These are phyloP conservation scores for Claviceps fusiformis DNA, from an alignment of 2,329 filamentous ascomycete genomes.

Conservation along the genomic window DNA sequence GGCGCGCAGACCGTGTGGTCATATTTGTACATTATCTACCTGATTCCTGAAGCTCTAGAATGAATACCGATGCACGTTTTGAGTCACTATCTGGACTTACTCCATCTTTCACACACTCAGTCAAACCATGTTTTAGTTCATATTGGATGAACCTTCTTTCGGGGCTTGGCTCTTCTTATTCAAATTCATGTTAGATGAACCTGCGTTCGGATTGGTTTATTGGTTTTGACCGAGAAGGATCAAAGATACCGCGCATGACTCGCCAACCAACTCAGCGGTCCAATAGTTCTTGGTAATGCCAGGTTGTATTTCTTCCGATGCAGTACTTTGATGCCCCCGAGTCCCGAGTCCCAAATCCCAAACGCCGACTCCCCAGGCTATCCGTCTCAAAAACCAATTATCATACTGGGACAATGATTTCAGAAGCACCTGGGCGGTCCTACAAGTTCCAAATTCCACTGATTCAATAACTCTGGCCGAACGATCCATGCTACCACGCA, in stretches of 20 bases:
- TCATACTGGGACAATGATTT: background rate
- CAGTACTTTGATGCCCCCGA: background rate
- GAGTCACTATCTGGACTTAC: background rate
- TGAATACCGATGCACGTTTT: background rate
- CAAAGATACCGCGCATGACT: too few species aligned
- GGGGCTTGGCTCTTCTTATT: too few species aligned
- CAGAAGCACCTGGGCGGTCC: background rate
- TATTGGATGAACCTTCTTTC: too few species aligned
- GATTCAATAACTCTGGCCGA: slow-evolving; percentile 12
- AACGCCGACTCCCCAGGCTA: background rate
- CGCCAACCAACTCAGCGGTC: background rate
- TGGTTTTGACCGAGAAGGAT: too few species aligned
- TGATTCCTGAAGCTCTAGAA: background rate
- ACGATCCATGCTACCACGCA: slow-evolving; percentile 53
- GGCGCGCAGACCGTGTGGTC: too few species aligned
- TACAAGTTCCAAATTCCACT: slow-evolving; percentile 6
- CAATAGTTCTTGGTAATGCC: background rate
- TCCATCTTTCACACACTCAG: too few species aligned
- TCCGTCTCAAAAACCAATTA: background rate
- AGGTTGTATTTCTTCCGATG: too few species aligned
- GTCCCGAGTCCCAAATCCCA: too few species aligned
- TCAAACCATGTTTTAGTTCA: too few species aligned
- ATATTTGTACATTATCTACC: background rate
- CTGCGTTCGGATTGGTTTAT: too few species aligned
- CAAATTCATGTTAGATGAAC: too few species aligned